Base-by-base conservation (phyloP, 352 stramenopile genomes). In the Globisporangium acanthophoron region DNA sequence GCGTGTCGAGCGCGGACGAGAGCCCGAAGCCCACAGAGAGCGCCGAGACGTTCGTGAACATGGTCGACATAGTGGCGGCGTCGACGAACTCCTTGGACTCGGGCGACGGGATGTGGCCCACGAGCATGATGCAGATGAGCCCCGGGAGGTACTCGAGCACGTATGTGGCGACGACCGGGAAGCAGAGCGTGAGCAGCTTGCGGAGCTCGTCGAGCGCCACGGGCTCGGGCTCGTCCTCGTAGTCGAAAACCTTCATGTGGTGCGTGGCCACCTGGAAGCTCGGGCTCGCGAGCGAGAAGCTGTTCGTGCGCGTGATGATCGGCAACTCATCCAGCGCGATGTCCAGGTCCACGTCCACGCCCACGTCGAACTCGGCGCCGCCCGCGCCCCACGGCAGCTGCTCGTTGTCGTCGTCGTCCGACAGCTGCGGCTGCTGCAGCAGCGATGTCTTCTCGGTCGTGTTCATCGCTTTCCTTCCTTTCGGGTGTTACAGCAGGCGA, bases 41-140 rank as follows among this genome's bases (percentile, higher is more conserved):
- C 9, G 68, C 73, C 7, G 79, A 70, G 7, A 92, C 69, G 53
- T 90, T 90, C n/a, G 66, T 83, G 40, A 87, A 87, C 78, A 89
- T 87, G 4, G 67, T 83, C 9, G 81, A 85, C 2, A 89, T 62
- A n/a, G 76, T 83, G 21, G 78, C 78, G 46, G 78, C 78, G 47
- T 88, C 81, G 35, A 91, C 76, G 51, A 72, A 85, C 64, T 87
- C 69, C 60, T 89, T 78, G 2, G 67, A 78, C 15, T 72, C 24
- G 0, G 69, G 60, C 11, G 76, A 82, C 37, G 86, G 52, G 13
- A 91, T 71, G 53, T 91, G 78, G 16, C 81, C 78, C 0, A 79
- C 76, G n/a, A 88, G 70, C 50, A 88, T 76, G 52, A 80, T 81
- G 51, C 71, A 84, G 18, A 75, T 80, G 45, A 88, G 73, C 18